phyloP scores from a whole-genome alignment of 495 filamentous ascomycete genomes.

The Penicillium antarcticum region DNA sequence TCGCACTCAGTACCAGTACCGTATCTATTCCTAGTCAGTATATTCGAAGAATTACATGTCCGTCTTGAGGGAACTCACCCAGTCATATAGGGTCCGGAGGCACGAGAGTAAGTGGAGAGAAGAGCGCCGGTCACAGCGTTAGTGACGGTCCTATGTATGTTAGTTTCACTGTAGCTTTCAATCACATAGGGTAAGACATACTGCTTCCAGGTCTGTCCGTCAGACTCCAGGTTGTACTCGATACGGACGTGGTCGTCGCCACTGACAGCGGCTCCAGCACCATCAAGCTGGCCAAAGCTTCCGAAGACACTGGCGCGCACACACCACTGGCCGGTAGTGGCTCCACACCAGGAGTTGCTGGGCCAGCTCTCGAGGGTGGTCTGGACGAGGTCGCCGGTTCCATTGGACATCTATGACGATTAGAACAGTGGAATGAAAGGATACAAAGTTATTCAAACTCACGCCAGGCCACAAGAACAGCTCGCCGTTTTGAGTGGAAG shows the following conservation, averaged over 20 bases:
- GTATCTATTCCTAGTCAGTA: conserved; percentile 18
- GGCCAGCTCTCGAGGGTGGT: conserved; percentile 34
- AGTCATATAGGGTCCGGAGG: conserved; percentile 34
- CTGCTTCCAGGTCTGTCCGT: conserved; percentile 34
- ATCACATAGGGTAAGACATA: conserved; percentile 8
- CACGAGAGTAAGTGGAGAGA: conserved; percentile 26
- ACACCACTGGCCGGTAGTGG: conserved; percentile 34
- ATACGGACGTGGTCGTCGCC: conserved; percentile 32
- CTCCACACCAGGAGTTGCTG: conserved; percentile 34
- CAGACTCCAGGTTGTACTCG: conserved; percentile 29
- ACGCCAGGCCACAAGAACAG: conserved; percentile 41
- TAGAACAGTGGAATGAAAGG: neutral
- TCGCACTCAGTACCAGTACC: conserved; percentile 39
- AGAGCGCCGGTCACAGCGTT: conserved; percentile 30
- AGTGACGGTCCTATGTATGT: conserved; percentile 23
- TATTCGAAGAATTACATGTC: neutral
- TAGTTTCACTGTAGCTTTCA: neutral
- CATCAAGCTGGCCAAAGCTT: conserved; percentile 34
- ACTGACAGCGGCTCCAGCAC: conserved; percentile 23
- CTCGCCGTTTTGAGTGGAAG: conserved; percentile 32
- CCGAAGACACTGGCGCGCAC: conserved; percentile 41
- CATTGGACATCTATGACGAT: conserved; percentile 33
- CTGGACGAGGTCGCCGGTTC: conserved; percentile 41
- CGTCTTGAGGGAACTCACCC: conserved; percentile 18
- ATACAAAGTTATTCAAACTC: neutral